These are phyloP conservation scores for Suillus weaverae DNA, from an alignment of 768 basidiomycete species.

Conservation along the genomic window DNA sequence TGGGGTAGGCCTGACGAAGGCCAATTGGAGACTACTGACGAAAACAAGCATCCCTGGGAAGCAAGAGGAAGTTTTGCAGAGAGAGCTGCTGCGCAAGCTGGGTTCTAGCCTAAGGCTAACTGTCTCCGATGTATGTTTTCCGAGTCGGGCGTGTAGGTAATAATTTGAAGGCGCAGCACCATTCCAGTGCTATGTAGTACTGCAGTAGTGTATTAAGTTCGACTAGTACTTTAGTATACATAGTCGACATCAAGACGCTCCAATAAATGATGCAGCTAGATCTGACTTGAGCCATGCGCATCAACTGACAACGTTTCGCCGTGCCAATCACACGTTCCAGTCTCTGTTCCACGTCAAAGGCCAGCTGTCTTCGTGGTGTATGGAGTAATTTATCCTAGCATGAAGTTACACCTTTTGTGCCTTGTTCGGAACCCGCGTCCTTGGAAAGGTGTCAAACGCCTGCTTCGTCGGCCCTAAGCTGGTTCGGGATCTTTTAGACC, in stretches of 20 bases:
- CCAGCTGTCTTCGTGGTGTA: neutral
- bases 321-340: neutral
- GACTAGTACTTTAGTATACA: neutral
- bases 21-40: constrained; percentile 29
- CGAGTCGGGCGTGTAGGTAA: neutral
- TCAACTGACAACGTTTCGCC: neutral
- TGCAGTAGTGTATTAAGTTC: neutral
- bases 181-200: neutral
- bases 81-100: constrained; percentile 60
- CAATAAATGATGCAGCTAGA: neutral
- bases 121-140: neutral
- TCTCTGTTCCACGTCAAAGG: neutral
- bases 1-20: constrained; percentile 54
- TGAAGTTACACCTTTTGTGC: neutral
- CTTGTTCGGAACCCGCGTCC: neutral
- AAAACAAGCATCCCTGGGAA: constrained; percentile 49
- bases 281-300: neutral
- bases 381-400: neutral
- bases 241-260: neutral
- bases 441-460: neutral
- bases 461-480: neutral
- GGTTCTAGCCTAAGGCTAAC: constrained; percentile 40
- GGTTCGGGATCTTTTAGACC: neutral
- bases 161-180: neutral
- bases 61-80: constrained; percentile 72